Evolutionary conservation across 768 basidiomycete species (phyloP), one percentile per base, ranked within the genome.

Genomic region (Calocybe cyanea): DNA sequence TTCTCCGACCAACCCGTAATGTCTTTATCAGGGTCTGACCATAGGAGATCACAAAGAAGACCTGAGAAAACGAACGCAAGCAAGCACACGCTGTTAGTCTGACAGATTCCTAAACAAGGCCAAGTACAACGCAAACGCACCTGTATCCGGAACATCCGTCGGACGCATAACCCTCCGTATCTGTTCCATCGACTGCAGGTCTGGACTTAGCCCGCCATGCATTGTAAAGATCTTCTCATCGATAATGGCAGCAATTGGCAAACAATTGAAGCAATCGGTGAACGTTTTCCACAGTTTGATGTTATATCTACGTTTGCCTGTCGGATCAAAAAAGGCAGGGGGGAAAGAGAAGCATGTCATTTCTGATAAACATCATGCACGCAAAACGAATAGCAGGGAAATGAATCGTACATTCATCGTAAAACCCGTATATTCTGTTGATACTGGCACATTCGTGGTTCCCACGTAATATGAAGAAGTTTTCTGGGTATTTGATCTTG

Each of bases 281-380:
- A 99, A 99, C 28, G 95, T 99, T 79, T 99, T 99, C 95, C 95
- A 99, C 63, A 97, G 78, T 70, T 99, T 99, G 80, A 99, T 99
- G 77, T 98, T 99, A 80, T 97, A 98, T 63, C 95, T 85, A 65
- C 95, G 92, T 77, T 99, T 99, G 80, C 95, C 95, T 98, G 63
- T n/a, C n/a, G n/a, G n/a, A n/a, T n/a, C n/a, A n/a, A n/a, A n/a
- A n/a, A n/a, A n/a, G n/a, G n/a, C n/a, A n/a, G n/a, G n/a, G n/a
- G n/a, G n/a, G n/a, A n/a, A n/a, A n/a, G n/a, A n/a, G n/a, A n/a
- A n/a, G n/a, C n/a, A n/a, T n/a, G n/a, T n/a, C n/a, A n/a, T n/a
- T n/a, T 28, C 11, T 28, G 25, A 28, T 28, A 28, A 6, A 28
- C 25, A 28, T 28, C 25, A 28, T 11, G n/a, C n/a, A n/a, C n/a